Conservation (phyloP, 495 filamentous ascomycete species). For the Trichoderma gamsii region DNA sequence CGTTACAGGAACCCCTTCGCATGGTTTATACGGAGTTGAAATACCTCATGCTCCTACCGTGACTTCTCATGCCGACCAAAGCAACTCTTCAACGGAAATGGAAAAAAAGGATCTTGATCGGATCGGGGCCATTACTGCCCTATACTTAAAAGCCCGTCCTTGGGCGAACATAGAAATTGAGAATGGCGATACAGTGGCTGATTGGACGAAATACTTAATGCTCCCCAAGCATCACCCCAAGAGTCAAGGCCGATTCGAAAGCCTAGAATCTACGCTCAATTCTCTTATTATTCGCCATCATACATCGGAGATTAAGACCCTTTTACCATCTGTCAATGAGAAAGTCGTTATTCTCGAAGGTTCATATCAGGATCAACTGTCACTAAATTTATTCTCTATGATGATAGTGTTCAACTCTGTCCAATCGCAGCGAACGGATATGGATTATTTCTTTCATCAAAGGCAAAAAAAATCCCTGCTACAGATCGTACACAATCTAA, state of each 20-base stretch:
- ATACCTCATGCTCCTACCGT: not conserved
- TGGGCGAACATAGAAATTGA: slow-evolving; percentile 51
- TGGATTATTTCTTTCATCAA: slow-evolving; percentile 83
- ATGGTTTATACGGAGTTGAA: slow-evolving; percentile 65
- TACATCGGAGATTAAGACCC: slow-evolving; percentile 56
- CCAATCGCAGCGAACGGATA: slow-evolving; percentile 75
- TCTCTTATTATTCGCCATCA: slow-evolving; percentile 76
- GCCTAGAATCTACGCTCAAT: slow-evolving; percentile 64
- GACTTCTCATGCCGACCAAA: slow-evolving; percentile 16
- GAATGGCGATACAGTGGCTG: slow-evolving; percentile 35
- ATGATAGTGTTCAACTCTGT: slow-evolving; percentile 79
- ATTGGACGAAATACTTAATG: slow-evolving; percentile 73
- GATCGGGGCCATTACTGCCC: slow-evolving; percentile 61
- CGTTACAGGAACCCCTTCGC: slow-evolving; percentile 84
- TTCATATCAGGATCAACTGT: slow-evolving; percentile 75
- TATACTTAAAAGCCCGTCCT: slow-evolving; percentile 69
- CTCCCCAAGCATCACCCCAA: slow-evolving; percentile 49
- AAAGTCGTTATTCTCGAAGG: slow-evolving; percentile 69
- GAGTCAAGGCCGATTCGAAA: slow-evolving; percentile 50
- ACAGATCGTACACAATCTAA: slow-evolving; percentile 67
- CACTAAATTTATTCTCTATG: slow-evolving; percentile 77
- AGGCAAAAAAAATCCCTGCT: slow-evolving; percentile 58
- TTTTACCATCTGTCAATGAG: slow-evolving; percentile 65
- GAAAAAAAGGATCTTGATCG: slow-evolving; percentile 68
- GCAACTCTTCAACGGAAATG: slow-evolving; percentile 32